A percentile compares a stretch with the other conserved stretches of the same genome.
These are phyloP conservation scores for Bathelium albidoporum DNA, from an alignment of 495 filamentous ascomycete species.

Conservation along the genomic window DNA sequence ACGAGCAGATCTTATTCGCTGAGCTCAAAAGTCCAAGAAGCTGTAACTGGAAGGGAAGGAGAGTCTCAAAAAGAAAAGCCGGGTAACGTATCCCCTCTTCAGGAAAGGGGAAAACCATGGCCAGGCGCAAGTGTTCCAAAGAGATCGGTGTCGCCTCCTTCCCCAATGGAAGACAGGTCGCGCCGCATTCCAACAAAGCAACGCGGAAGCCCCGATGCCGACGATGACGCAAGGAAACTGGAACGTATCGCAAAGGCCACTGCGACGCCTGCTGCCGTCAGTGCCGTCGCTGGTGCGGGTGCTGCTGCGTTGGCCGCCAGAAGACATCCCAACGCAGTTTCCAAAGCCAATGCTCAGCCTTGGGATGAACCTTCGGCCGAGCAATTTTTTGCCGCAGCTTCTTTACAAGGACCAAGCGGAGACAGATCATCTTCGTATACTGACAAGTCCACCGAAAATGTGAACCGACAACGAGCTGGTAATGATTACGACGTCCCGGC, in stretches of 20 bases:
- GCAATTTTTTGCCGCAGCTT: neutral
- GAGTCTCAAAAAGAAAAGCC: neutral
- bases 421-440: neutral
- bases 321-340: neutral
- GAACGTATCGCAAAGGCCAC: neutral
- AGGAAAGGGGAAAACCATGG: neutral
- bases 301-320: neutral
- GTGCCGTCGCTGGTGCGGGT: neutral
- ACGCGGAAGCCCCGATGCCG: neutral
- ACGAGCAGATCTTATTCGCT: neutral
- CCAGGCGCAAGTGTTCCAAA: conserved; percentile 10
- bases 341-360: neutral
- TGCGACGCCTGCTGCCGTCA: neutral
- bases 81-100: neutral
- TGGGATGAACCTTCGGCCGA: neutral
- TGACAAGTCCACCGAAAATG: neutral
- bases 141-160: neutral
- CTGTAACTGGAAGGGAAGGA: neutral
- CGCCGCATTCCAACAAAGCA: neutral
- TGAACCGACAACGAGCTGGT: neutral
- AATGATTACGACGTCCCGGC: neutral
- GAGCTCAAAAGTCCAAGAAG: neutral
- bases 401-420: neutral
- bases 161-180: neutral
- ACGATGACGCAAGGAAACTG: conserved; percentile 2